Percentiles rank a stretch among this genome's conserved stretches.
These are phyloP conservation scores for Neurospora discreta DNA, from an alignment of 495 filamentous ascomycete genomes.

Conservation along the genomic window DNA sequence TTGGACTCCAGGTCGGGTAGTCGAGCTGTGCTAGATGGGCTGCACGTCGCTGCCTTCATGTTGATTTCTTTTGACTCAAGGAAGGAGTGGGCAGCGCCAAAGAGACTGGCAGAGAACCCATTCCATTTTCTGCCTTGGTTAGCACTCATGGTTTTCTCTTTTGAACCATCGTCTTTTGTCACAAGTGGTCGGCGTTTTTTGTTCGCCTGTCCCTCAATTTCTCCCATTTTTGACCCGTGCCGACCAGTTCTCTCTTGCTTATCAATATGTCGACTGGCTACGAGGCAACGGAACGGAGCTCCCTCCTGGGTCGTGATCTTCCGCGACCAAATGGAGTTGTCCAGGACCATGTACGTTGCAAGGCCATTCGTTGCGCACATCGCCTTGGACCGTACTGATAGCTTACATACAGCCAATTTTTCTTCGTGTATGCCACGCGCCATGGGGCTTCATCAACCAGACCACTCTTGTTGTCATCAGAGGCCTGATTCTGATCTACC, in stretches of 20 bases:
- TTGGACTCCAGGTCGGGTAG: not conserved
- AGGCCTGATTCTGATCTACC: constrained; percentile 30
- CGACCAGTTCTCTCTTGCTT: not conserved
- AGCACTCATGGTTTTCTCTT: not conserved
- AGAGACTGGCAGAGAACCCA: not conserved
- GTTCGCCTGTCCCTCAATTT: not conserved
- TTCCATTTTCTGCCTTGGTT: not conserved
- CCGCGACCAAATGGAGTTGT: not conserved
- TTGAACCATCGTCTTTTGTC: not conserved
- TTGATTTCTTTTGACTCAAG: not conserved
- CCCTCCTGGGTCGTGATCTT: not conserved
- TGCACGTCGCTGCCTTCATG: not conserved
- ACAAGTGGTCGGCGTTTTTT: not conserved
- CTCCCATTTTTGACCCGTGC: not conserved
- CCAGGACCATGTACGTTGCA: constrained; percentile 24
- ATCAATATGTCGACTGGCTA: not conserved
- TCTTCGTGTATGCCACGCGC: constrained; percentile 40
- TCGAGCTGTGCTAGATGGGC: not conserved
- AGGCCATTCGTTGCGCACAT: not conserved
- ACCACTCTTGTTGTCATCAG: constrained; percentile 29
- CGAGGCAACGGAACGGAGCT: not conserved
- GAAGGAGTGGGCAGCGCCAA: not conserved
- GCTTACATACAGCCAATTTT: constrained; percentile 29
- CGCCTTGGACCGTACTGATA: constrained; percentile 5
- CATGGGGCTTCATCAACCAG: constrained; percentile 35